Base-by-base conservation (phyloP, 495 filamentous ascomycete species). In the Talaromyces ruber region DNA sequence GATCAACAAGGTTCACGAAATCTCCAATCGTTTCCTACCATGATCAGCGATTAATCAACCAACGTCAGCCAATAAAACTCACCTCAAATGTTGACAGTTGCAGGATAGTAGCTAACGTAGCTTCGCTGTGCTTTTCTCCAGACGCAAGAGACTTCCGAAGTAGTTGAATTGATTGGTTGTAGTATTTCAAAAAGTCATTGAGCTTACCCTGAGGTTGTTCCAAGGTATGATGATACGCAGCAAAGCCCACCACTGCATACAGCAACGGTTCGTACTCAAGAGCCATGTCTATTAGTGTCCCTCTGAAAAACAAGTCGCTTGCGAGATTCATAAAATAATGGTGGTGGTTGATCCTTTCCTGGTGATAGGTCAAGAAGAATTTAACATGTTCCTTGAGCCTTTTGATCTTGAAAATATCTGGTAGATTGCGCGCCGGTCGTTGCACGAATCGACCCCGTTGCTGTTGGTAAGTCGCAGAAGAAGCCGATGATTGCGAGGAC, bases 11-110 rank as follows among this genome's bases (percentile, higher is more conserved):
- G 67, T 93, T 97, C 58, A 91, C 83, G 90, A 90, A 97, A 68
- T 98, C 94, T 8, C 94, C 94, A 60, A 97, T 82, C 66, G 90
- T 94, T 75, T 97, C 94, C 93, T 98, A 67, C 25, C 65, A 52
- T 65, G 80, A 66, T 53, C 51, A 25, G 25, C 16, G 2, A 21
- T 9, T 30, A 37, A 14, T 9, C 32, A 32, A 58, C 26, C 12
- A 2, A 34, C 2, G 12, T 21, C 22, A 28, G 9, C n/a, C 25
- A 22, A 32, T 45, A 34, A 29, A 37, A 60, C 77, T 70, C 81
- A 97, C 93, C 85, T 98, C 94, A 63, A 97, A 92, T 7, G 87
- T 93, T 51, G 92, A 93, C 45, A 98, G 84, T 64, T 97, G 92
- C 45, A 98, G 77, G 37, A 98, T 93, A 6, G 93, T 95, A 59